Conservation (phyloP, 1,284 basidiomycete genomes). For the Leccinum ponderosum region DNA sequence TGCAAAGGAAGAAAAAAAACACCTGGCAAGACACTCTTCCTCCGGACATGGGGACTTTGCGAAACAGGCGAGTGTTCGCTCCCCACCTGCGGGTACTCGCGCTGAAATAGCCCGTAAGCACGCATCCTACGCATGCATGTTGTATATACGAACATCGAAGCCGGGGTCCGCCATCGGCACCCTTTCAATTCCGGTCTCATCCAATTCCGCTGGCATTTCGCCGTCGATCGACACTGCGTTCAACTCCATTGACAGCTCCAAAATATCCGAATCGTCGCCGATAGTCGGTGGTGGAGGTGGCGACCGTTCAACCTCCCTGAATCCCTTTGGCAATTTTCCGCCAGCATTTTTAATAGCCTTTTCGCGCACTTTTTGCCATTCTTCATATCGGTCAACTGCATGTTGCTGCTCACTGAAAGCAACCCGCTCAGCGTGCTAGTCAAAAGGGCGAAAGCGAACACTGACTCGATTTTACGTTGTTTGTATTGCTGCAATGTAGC, state of each 20-base stretch:
- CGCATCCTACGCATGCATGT: slow-evolving; percentile 17
- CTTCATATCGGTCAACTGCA: slow-evolving; percentile 76
- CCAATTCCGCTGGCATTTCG: slow-evolving; percentile 71
- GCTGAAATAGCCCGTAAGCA: slow-evolving; percentile 40
- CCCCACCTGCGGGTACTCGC: slow-evolving; percentile 60
- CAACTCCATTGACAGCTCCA: slow-evolving; percentile 86
- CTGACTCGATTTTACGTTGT: slow-evolving; percentile 82
- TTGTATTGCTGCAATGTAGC: slow-evolving; percentile 94
- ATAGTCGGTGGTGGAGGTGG: slow-evolving; percentile 78
- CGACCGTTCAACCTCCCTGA: slow-evolving; percentile 61
- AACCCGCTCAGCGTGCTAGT: slow-evolving; percentile 11
- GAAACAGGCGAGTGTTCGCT: slow-evolving; percentile 53
- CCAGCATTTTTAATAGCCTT: slow-evolving; percentile 72
- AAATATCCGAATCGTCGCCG: slow-evolving; percentile 79
- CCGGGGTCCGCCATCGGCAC: slow-evolving; percentile 90
- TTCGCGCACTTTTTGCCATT: slow-evolving; percentile 81
- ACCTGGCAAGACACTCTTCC: slow-evolving; percentile 88
- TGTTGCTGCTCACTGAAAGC: slow-evolving; percentile 76
- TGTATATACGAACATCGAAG: slow-evolving; percentile 66
- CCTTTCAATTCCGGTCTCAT: slow-evolving; percentile 81
- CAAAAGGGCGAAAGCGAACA: slow-evolving; percentile 12
- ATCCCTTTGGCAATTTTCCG: slow-evolving; percentile 65
- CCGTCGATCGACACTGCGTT: slow-evolving; percentile 81
- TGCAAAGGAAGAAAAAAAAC: slow-evolving; percentile 14
- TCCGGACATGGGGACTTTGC: slow-evolving; percentile 70